These are phyloP conservation scores for Bretschneidera sinensis DNA, from an alignment of 345 rosid species.

Conservation along the genomic window DNA sequence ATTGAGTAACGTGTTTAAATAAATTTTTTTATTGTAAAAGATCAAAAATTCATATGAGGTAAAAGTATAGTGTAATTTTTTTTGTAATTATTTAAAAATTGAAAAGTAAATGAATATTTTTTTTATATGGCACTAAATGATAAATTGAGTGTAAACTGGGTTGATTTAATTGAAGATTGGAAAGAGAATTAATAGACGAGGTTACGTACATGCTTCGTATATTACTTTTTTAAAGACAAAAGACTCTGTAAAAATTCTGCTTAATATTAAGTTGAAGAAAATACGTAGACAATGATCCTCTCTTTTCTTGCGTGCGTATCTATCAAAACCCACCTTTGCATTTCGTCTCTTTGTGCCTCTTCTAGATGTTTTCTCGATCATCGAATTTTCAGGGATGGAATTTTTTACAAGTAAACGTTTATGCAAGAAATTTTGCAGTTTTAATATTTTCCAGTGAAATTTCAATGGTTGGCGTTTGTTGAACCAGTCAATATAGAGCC, in stretches of 20 bases:
- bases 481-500: conserved; percentile 20
- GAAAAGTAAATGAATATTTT: no score
- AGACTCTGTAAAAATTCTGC: no score
- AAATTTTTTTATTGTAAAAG: background rate
- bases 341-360: background rate
- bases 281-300: background rate
- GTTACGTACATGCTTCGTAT: background rate
- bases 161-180: background rate
- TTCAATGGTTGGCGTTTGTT: conserved; percentile 6
- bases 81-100: no score
- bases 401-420: background rate
- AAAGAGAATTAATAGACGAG: background rate
- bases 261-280: background rate
- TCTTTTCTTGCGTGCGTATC: conserved; percentile 17
- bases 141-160: background rate
- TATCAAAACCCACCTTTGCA: background rate
- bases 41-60: no score
- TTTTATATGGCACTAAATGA: no score
- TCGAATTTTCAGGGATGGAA: background rate
- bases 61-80: no score
- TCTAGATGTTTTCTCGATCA: background rate
- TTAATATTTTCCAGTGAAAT: background rate
- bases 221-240: background rate
- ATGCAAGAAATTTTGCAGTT: background rate
- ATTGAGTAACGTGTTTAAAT: background rate